Base-by-base conservation (phyloP, 2,329 filamentous ascomycete genomes). In the Colletotrichum ledebouriae region DNA sequence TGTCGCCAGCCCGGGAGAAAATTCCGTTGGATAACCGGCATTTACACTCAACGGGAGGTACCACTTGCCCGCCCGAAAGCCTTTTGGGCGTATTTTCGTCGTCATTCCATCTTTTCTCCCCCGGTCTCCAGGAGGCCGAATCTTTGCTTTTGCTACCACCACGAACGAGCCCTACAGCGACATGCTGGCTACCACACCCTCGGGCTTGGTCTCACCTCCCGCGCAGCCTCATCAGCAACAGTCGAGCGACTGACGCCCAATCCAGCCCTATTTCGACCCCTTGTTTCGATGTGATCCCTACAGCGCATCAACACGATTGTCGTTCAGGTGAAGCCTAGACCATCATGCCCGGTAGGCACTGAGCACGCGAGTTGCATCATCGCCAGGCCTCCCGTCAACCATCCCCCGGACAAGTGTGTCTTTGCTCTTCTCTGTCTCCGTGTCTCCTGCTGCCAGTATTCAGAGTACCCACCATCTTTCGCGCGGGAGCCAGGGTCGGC, bases 321-420 rank as follows among this genome's bases (percentile, higher is more conserved):
- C 33, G 7, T 55, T 33, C n/a, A 55, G 33, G 11, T 37, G 4
- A 12, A 29, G 61, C 15, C 61, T 44, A 44, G 34, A 37, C 49
- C 41, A 39, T 33, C 46, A 41, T 33, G 49, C 42, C 47, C 53
- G 59, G 47, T 42, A 59, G 55, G 20, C 22, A 29, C 34, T 10
- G 49, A 49, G 41, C 55, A 68, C 41, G 65, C 41, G 42, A 53
- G 61, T 68, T 59, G 49, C 37, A 39, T 39, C 61, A 66, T 66
- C 49, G 41, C 49, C 49, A 69, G 66, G 66, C 66, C 61, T 69
- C 66, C 66, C 42, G 42, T 25, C 6, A 55, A 41, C 13, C n/a
- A 11, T 15, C 13, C 12, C 22, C 25, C 29, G 46, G 22, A 56
- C 12, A 33, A 64, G 55, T 29, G 20, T 55, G 42, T 55, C 33